phyloP scores from a whole-genome alignment of 495 filamentous ascomycete species.

The Cenococcum geophilum region DNA sequence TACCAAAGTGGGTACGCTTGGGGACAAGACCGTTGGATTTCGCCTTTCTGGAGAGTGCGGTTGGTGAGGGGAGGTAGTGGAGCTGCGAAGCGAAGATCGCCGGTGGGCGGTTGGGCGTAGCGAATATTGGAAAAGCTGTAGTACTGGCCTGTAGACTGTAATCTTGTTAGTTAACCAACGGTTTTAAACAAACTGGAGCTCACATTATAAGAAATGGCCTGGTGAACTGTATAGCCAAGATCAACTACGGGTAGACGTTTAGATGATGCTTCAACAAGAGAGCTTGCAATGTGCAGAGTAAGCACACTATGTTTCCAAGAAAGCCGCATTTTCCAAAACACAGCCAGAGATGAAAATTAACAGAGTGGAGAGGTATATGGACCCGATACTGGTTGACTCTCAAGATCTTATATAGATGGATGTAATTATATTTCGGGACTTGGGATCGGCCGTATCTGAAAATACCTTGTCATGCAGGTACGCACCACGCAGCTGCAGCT shows the following conservation, averaged over 20 bases:
- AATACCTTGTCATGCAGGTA: too few species aligned
- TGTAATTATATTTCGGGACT: too few species aligned
- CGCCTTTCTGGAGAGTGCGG: conserved; percentile 43
- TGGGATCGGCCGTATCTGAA: too few species aligned
- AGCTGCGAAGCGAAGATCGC: conserved; percentile 47
- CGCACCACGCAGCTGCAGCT: too few species aligned
- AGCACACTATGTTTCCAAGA: too few species aligned
- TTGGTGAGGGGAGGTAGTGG: conserved; percentile 39
- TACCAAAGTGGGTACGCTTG: conserved; percentile 45
- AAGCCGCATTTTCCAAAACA: too few species aligned
- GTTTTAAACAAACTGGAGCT: not conserved
- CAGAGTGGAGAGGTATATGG: too few species aligned
- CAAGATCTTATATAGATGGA: too few species aligned
- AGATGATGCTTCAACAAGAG: too few species aligned
- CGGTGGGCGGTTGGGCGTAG: conserved; percentile 52
- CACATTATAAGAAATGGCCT: conserved; percentile 46
- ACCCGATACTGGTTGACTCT: too few species aligned
- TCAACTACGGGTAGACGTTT: conserved; percentile 51
- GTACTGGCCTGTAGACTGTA: conserved; percentile 32
- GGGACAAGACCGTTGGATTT: conserved; percentile 46
- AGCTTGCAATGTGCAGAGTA: too few species aligned
- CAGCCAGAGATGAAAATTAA: too few species aligned
- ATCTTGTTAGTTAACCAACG: not conserved
- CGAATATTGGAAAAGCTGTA: conserved; percentile 59
- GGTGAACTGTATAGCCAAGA: conserved; percentile 48